Evolutionary conservation across 257 asterid species (phyloP).

Genomic region (Solanum rostratum): DNA sequence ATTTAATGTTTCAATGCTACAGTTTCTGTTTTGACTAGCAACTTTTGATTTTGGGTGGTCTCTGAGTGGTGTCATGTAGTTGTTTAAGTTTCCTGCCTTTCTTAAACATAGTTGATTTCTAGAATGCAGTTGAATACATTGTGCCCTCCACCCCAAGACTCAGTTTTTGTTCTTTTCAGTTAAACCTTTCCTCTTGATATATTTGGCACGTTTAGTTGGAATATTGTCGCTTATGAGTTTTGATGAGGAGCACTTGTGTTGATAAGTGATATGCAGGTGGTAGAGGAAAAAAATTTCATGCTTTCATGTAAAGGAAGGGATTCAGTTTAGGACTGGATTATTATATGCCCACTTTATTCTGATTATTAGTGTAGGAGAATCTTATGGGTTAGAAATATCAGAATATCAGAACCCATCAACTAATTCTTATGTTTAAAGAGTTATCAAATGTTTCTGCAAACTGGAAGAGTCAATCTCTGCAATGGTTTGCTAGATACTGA

Average conservation of each 20-base stretch:
- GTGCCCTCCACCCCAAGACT: neutral
- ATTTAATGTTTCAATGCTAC: neutral
- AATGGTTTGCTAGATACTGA: neutral
- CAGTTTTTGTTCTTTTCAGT: neutral
- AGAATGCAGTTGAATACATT: neutral
- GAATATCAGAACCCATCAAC: neutral
- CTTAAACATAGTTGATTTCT: neutral
- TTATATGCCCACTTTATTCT: neutral
- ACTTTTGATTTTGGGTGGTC: neutral
- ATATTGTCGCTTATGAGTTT: neutral
- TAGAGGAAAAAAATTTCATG: neutral
- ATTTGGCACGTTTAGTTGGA: neutral
- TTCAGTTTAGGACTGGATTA: neutral
- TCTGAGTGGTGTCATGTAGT: neutral
- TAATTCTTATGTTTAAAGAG: neutral
- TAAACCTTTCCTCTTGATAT: neutral
- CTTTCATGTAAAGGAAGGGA: neutral
- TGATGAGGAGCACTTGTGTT: neutral
- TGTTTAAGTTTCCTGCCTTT: neutral
- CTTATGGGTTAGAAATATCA: no score
- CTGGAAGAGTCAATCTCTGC: neutral
- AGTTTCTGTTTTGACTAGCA: neutral
- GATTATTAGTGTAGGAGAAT: neutral
- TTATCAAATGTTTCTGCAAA: neutral
- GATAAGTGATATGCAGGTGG: neutral